A percentile compares a stretch with the other conserved stretches of the same genome.
phyloP scores from a whole-genome alignment of 306 rosid species.

The Ormosia semicastrata region DNA sequence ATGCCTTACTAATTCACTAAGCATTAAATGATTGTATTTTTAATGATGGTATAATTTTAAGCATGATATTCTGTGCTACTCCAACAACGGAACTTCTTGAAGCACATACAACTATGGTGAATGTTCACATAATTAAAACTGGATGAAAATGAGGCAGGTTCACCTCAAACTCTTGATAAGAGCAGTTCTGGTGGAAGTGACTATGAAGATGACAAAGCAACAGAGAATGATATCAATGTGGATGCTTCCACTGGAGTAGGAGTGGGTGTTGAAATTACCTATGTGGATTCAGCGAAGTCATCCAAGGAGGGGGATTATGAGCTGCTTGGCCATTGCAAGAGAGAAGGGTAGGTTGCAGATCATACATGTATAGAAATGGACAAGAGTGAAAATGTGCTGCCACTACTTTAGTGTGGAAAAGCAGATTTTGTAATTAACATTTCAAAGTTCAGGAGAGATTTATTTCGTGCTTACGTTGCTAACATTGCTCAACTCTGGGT shows the following conservation, averaged over 20 bases:
- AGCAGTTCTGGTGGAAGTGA: conserved; percentile 59
- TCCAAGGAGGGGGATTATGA: conserved; percentile 15
- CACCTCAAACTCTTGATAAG: conserved; percentile 37
- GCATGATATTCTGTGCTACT: conserved; percentile 49
- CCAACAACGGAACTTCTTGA: conserved; percentile 61
- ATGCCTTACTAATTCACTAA: no score
- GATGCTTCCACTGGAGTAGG: conserved; percentile 25
- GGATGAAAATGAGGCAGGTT: conserved; percentile 37
- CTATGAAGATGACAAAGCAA: conserved; percentile 33
- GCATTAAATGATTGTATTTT: no score
- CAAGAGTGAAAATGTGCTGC: conserved; percentile 23
- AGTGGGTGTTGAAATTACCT: conserved; percentile 21
- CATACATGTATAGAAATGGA: conserved; percentile 14
- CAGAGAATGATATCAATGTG: conserved; percentile 28
- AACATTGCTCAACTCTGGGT: neutral
- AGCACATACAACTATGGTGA: conserved; percentile 29
- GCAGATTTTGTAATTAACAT: neutral
- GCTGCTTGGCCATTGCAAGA: conserved; percentile 12
- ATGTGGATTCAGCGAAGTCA: conserved; percentile 18
- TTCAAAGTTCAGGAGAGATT: neutral
- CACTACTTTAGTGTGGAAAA: neutral
- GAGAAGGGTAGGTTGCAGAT: conserved; percentile 20
- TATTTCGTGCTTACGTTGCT: neutral
- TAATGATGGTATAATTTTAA: no score
- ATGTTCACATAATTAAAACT: conserved; percentile 40